phyloP scores from a whole-genome alignment of 129 eudicot species.

The Lactuca saligna region DNA sequence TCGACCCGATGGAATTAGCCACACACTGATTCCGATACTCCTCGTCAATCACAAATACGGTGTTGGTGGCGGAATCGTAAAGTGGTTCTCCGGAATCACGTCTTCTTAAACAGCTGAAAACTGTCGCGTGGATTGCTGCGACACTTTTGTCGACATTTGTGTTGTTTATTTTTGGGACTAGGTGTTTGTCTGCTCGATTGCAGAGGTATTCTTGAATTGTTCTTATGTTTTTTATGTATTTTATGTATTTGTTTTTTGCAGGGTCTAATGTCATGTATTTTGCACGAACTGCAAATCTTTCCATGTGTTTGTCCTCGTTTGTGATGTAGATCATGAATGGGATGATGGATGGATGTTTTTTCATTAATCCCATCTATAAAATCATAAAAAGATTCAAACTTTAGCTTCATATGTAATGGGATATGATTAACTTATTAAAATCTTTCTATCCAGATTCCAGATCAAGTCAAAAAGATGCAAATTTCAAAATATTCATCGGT shows the following conservation, averaged over 20 bases:
- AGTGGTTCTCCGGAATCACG: slow-evolving; percentile 70
- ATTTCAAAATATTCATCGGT: background rate
- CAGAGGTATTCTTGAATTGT: slow-evolving; percentile 73
- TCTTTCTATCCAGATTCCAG: too few relatives aligned
- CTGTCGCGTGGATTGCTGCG: slow-evolving; percentile 82
- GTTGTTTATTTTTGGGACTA: slow-evolving; percentile 71
- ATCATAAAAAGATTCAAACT: too few relatives aligned
- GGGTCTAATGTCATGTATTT: slow-evolving; percentile 82
- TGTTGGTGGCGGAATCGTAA: slow-evolving; percentile 61
- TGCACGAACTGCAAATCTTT: slow-evolving; percentile 84
- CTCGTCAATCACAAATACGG: slow-evolving; percentile 57
- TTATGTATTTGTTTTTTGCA: slow-evolving; percentile 66
- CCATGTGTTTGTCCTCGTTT: slow-evolving; percentile 78
- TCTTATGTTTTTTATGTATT: slow-evolving; percentile 61
- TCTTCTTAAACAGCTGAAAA: slow-evolving; percentile 71
- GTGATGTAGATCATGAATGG: slow-evolving; percentile 78
- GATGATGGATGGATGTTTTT: slow-evolving; percentile 78
- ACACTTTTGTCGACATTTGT: slow-evolving; percentile 73
- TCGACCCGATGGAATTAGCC: slow-evolving; percentile 74
- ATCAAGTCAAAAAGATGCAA: too few relatives aligned
- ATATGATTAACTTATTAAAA: too few relatives aligned
- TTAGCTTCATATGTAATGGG: too few relatives aligned
- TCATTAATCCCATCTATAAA: slow-evolving; percentile 75
- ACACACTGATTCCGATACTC: slow-evolving; percentile 75
- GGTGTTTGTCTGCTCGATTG: slow-evolving; percentile 67